Base-by-base conservation (phyloP, 2,329 filamentous ascomycete species). In the Laburnicola sp. region DNA sequence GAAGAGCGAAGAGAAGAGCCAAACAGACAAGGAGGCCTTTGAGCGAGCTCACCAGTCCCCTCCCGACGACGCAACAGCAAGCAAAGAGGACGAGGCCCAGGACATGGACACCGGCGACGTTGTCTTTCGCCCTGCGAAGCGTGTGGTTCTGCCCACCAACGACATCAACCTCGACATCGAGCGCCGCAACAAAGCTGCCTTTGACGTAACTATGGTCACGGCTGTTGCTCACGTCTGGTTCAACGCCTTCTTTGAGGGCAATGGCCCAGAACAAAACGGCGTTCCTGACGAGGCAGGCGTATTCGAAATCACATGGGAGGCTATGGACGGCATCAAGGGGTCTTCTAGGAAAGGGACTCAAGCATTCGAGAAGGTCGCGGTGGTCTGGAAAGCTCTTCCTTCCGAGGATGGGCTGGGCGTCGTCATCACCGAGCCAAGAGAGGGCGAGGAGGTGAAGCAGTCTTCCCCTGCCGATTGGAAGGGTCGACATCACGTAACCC, bases 161-260 rank as follows among this genome's bases (percentile, higher is more conserved):
- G 94, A 97, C 66, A 81, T 97, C 60, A 96, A 96, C 70, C 88
- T 97, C 58, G 86, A 91, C 43, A 85, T 97, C 23, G 92, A 97
- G 74, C 84, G 91, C 6, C 85, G 92, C 31, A 96, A 91, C 73
- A 88, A 87, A 64, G 85, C 88, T 1, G 82, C 83, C 3, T 89
- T 88, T 63, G 81, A 81, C 5, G 88, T 91, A 1, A 91, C 90
- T 0, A 90, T 97, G 86, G 91, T 97, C 3, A 96, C 93, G 0
- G 86, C 92, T 0, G 86, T 97, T 7, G 92, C 92, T 0, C 93
- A 97, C 65, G 89, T 96, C 11, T 99, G 94, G 94, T 96, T 97
- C 78, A 99, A 99, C 66, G 80, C 86, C 1, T 97, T 86, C 73
- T 97, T 97, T 64, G 94, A 97, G 74, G 91, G 92, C 38, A 77